Conservation (phyloP, 2,329 filamentous ascomycete species). For the Cladobotryum protrusum region DNA sequence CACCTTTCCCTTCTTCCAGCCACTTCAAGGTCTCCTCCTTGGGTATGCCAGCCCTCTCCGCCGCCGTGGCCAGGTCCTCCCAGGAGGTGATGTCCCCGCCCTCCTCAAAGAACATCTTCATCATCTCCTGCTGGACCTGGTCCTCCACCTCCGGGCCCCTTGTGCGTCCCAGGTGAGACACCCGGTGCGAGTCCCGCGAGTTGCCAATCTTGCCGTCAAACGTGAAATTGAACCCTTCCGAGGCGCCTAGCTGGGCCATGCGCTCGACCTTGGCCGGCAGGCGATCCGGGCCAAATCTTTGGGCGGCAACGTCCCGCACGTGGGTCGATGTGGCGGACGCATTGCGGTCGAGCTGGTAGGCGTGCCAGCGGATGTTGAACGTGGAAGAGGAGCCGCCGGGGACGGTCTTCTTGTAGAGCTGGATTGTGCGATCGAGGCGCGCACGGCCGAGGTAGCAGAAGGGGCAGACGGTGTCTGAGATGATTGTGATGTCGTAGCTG, state of each 20-base stretch:
- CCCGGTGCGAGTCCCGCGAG: conserved; percentile 71
- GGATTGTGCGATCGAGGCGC: conserved; percentile 66
- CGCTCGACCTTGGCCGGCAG: conserved; percentile 51
- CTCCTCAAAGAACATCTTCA: conserved; percentile 60
- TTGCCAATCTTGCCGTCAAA: conserved; percentile 67
- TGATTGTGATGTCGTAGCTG: conserved; percentile 68
- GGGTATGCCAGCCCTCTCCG: conserved; percentile 48
- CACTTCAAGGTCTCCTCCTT: conserved; percentile 46
- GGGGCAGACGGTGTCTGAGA: conserved; percentile 78
- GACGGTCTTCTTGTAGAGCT: conserved; percentile 55
- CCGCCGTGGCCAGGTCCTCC: conserved; percentile 46
- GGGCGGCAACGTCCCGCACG: conserved; percentile 45
- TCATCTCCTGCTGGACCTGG: conserved; percentile 55
- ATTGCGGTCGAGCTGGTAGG: conserved; percentile 65
- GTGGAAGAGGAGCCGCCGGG: conserved; percentile 55
- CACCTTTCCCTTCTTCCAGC: conserved; percentile 49
- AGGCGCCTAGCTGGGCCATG: conserved; percentile 50
- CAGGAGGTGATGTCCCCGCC: conserved; percentile 57
- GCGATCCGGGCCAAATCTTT: conserved; percentile 61
- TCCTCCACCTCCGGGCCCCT: conserved; percentile 42
- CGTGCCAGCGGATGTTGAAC: conserved; percentile 68
- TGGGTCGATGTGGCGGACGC: conserved; percentile 36
- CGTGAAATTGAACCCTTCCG: conserved; percentile 67
- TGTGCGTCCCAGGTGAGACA: conserved; percentile 62
- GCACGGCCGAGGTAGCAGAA: conserved; percentile 76